Evolutionary conservation across 176 grass and related monocot species (phyloP), one percentile per base, ranked within the genome.

Genomic region (Leersia perrieri): DNA sequence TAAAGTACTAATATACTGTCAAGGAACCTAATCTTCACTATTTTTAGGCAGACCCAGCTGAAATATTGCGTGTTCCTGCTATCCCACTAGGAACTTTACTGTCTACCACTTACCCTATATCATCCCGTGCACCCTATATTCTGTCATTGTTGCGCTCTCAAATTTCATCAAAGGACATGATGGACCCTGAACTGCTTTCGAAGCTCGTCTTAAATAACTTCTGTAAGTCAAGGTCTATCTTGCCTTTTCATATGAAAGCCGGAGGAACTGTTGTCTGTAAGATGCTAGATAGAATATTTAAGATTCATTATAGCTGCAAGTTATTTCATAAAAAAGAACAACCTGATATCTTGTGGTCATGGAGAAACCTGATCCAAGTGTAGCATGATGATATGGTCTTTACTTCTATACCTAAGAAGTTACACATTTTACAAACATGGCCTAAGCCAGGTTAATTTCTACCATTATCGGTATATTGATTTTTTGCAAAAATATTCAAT

Each of bases 141-240:
- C 45, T 98, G 82, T 89, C 95, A 33, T 84, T 93, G 83, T 81
- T 98, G 53, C 91, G 89, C 20, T 83, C 88, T 79, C 95, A 98
- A 82, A 94, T 98, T 88, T 91, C 95, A 72, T 49, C 90, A 57
- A 87, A 98, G 76, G 88, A 94, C 67, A 98, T 98, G 95, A 98
- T 98, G 95, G 92, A 94, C 49, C 90, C 92, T 72, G 95, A 98
- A 60, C 80, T 91, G 26, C 93, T 94, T 80, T 92, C 95, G 35
- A 92, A 98, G 78, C 92, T 98, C 35, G 77, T 98, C 55, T 86
- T 92, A 18, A 98, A 89, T 85, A 97, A 85, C 79, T 97, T 97
- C 39, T 97, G 94, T 97, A 85, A 97, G 94, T 92, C 18, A 22
- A 80, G 34, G 38, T 41, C 7, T 89, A 55, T 60, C 41, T 66